Conservation (phyloP, 2,329 filamentous ascomycete species). For the Geoglossum cookeanum region DNA sequence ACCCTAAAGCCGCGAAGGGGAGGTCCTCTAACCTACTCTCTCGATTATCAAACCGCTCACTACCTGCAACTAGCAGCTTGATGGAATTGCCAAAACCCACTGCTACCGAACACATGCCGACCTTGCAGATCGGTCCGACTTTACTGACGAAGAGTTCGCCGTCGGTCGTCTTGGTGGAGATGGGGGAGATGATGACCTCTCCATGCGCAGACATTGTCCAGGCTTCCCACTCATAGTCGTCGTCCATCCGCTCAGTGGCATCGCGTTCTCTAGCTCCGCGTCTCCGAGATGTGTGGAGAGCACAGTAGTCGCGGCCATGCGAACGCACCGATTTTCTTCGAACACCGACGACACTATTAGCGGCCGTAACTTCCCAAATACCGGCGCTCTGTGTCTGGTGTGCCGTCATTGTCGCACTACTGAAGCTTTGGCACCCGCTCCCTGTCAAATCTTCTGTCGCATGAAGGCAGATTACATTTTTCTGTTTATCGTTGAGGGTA, state of each 20-base stretch:
- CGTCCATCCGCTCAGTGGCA: slow-evolving; percentile 1
- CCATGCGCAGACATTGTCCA: slow-evolving; percentile 31
- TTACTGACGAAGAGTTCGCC: slow-evolving; percentile 40
- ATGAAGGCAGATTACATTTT: slow-evolving; percentile 36
- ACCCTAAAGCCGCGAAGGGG: neutral
- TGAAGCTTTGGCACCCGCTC: slow-evolving; percentile 17
- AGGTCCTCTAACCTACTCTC: slow-evolving; percentile 16
- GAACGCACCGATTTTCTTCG: slow-evolving; percentile 16
- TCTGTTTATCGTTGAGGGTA: slow-evolving; percentile 29
- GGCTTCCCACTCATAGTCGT: slow-evolving; percentile 30
- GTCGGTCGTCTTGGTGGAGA: slow-evolving; percentile 19
- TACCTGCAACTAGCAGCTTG: slow-evolving; percentile 49
- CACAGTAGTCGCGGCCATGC: neutral
- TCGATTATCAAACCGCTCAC: slow-evolving; percentile 39
- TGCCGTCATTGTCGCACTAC: slow-evolving; percentile 14
- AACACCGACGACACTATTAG: slow-evolving; percentile 44
- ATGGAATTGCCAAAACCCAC: slow-evolving; percentile 54
- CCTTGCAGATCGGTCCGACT: slow-evolving; percentile 42
- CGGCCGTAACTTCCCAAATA: slow-evolving; percentile 41
- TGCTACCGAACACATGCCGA: slow-evolving; percentile 46
- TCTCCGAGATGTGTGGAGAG: slow-evolving; percentile 8
- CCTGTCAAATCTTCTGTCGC: slow-evolving; percentile 22
- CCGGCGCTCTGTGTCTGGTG: slow-evolving; percentile 33
- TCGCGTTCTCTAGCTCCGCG: slow-evolving; percentile 9
- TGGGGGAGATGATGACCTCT: slow-evolving; percentile 22